Base-by-base conservation (phyloP, 768 basidiomycete species). In the Pisolithus marmoratus region DNA sequence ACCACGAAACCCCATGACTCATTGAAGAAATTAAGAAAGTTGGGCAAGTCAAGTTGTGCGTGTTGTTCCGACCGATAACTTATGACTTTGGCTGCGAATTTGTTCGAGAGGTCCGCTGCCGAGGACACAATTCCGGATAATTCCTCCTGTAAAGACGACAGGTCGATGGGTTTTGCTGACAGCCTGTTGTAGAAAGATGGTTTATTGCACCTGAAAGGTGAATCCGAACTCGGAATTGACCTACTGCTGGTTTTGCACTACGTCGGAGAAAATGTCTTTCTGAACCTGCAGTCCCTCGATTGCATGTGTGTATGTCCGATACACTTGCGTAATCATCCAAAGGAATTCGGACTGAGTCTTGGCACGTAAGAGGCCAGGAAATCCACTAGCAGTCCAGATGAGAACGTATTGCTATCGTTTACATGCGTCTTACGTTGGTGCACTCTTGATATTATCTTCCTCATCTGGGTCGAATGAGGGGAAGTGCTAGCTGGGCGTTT, bases 1-100 rank as follows among this genome's bases (percentile, higher is more conserved):
- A 96, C 79, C 8, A 98, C 92, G 59, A 98, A 98, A 23, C 77
- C 70, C 95, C 95, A 97, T 2, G 88, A 84, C 58, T 81, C 78
- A 50, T 86, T 84, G 74, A 94, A 95, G 52, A 97, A 75, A 11
- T 74, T 77, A 31, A 90, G 72, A 70, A 98, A 98, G 42, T 85
- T 81, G 4, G 76, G 70, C 31, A 97, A 70, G 22, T 82, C 74
- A 22, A 98, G 77, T 12, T 77, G 70, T 0, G 87, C 77, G 65
- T 95, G 90, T 56, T 86, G 83, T 55, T 95, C 91, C 14, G 85
- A 76, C 26, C 95, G 82, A 7, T 82, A 72, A 38, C 79, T 73
- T 38, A 97, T 70, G n/a, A 94, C 75, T 64, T 86, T 88, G 19
- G 92, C 87, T 2, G 82, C 82, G 24, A 90, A 81, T 8, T 84